Evolutionary conservation across 2,329 filamentous ascomycete genomes (phyloP).

Genomic region (Xylaria sp.): DNA sequence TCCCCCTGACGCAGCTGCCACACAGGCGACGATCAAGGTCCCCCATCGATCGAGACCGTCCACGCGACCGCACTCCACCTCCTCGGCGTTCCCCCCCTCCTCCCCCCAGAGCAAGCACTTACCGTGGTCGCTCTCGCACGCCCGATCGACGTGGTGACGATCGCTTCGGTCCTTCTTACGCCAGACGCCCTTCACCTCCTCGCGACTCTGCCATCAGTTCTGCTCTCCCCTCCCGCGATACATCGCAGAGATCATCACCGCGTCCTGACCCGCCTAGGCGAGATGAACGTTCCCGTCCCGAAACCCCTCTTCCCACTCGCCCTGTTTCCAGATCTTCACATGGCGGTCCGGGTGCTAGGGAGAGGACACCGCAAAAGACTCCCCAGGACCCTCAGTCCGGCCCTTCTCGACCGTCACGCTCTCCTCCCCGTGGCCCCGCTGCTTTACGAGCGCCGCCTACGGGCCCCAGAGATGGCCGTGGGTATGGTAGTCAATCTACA

Average conservation of each 20-base stretch:
- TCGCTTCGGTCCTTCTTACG: slow-evolving; percentile 50
- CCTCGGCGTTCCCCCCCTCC: slow-evolving; percentile 53
- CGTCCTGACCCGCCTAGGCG: slow-evolving; percentile 58
- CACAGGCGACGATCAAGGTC: slow-evolving; percentile 65
- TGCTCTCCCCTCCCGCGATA: slow-evolving; percentile 60
- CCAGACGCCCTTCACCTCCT: slow-evolving; percentile 59
- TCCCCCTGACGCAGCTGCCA: slow-evolving; percentile 44
- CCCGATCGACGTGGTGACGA: slow-evolving; percentile 61
- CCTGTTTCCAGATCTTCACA: slow-evolving; percentile 47
- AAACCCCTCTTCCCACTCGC: slow-evolving; percentile 51
- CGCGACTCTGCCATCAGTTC: slow-evolving; percentile 62
- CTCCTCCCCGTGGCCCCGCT: slow-evolving; percentile 66
- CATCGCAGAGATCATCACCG: slow-evolving; percentile 64
- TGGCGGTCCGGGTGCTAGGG: slow-evolving; percentile 38
- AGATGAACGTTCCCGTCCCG: slow-evolving; percentile 59
- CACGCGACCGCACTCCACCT: slow-evolving; percentile 48
- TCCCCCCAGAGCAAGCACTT: slow-evolving; percentile 55
- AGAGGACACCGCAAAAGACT: slow-evolving; percentile 43
- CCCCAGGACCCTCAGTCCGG: slow-evolving; percentile 41
- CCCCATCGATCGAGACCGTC: slow-evolving; percentile 60
- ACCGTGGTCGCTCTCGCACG: slow-evolving; percentile 64
- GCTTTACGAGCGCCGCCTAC: slow-evolving; percentile 63
- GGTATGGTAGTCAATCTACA: slow-evolving; percentile 46
- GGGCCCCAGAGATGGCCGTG: slow-evolving; percentile 54
- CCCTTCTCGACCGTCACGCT: slow-evolving; percentile 48